These are phyloP conservation scores for Pythium periplocum DNA, from an alignment of 352 stramenopile genomes.

Conservation along the genomic window DNA sequence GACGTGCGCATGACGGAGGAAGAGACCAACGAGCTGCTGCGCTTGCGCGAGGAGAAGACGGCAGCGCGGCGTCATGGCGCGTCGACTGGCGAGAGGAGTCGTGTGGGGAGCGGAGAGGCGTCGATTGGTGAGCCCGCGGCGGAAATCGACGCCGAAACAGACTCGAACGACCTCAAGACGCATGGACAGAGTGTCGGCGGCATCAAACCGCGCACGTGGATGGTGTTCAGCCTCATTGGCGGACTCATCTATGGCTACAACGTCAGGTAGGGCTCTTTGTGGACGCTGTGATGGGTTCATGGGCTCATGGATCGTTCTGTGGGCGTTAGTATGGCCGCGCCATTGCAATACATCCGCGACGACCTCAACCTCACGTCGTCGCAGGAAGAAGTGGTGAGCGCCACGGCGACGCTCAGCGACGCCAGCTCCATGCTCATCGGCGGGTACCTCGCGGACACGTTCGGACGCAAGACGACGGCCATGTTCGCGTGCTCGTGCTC, in stretches of 20 bases:
- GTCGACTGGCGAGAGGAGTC: background rate
- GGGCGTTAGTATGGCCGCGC: constrained; percentile 42
- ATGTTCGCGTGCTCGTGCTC: constrained; percentile 72
- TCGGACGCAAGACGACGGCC: constrained; percentile 62
- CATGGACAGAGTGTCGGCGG: constrained; percentile 9
- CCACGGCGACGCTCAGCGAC: constrained; percentile 75
- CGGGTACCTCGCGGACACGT: constrained; percentile 61
- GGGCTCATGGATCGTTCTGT: no score
- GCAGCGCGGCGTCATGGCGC: constrained; percentile 5
- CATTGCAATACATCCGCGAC: constrained; percentile 79
- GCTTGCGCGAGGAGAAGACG: constrained; percentile 31
- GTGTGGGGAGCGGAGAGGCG: background rate
- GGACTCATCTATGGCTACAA: constrained; percentile 89
- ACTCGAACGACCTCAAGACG: background rate
- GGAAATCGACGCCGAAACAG: constrained; percentile 1
- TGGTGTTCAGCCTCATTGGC: constrained; percentile 75
- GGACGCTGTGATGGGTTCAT: no score
- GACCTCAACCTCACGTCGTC: constrained; percentile 56
- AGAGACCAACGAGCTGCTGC: constrained; percentile 61
- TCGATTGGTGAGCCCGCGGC: constrained; percentile 11
- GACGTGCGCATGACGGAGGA: constrained; percentile 23
- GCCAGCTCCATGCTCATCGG: constrained; percentile 76
- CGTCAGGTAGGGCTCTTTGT: constrained; percentile 30
- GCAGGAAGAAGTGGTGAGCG: constrained; percentile 72
- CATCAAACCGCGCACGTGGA: constrained; percentile 57